These are phyloP conservation scores for Suhomyces bribrorum DNA, from an alignment of 1,139 yeast genomes.

Conservation along the genomic window DNA sequence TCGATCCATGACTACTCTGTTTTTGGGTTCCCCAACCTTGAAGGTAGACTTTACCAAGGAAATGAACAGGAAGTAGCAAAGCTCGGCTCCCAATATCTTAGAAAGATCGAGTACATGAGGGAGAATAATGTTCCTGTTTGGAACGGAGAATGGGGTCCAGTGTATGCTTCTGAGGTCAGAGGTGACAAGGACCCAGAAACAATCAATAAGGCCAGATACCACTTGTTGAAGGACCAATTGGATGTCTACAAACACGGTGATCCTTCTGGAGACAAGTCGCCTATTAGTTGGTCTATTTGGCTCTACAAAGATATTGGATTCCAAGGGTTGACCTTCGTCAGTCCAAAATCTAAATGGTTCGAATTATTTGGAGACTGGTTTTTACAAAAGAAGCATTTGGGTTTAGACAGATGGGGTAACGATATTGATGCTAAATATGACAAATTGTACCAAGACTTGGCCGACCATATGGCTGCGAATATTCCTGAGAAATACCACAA, in stretches of 20 bases:
- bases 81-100: slow-evolving; percentile 34
- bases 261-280: slow-evolving; percentile 44
- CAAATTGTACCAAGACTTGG: slow-evolving; percentile 32
- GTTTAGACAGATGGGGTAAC: slow-evolving; percentile 50
- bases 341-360: slow-evolving; percentile 44
- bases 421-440: slow-evolving; percentile 41
- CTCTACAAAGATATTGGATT: slow-evolving; percentile 52
- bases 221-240: slow-evolving; percentile 44
- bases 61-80: slow-evolving; percentile 31
- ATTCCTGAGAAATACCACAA: slow-evolving; percentile 31
- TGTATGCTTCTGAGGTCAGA: slow-evolving; percentile 41
- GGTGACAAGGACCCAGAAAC: slow-evolving; percentile 38
- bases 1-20: slow-evolving; percentile 48
- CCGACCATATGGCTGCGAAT: slow-evolving; percentile 34
- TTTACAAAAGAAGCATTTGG: slow-evolving; percentile 41
- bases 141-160: slow-evolving; percentile 56
- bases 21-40: slow-evolving; percentile 42
- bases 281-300: slow-evolving; percentile 52
- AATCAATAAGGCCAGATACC: slow-evolving; percentile 39
- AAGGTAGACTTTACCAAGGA: slow-evolving; percentile 34
- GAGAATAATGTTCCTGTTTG: slow-evolving; percentile 45
- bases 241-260: slow-evolving; percentile 42
- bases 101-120: slow-evolving; percentile 44
- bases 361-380: slow-evolving; percentile 40
- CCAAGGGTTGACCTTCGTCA: slow-evolving; percentile 47